These are phyloP conservation scores for Penicillium lividum DNA, from an alignment of 495 filamentous ascomycete genomes.

Conservation along the genomic window DNA sequence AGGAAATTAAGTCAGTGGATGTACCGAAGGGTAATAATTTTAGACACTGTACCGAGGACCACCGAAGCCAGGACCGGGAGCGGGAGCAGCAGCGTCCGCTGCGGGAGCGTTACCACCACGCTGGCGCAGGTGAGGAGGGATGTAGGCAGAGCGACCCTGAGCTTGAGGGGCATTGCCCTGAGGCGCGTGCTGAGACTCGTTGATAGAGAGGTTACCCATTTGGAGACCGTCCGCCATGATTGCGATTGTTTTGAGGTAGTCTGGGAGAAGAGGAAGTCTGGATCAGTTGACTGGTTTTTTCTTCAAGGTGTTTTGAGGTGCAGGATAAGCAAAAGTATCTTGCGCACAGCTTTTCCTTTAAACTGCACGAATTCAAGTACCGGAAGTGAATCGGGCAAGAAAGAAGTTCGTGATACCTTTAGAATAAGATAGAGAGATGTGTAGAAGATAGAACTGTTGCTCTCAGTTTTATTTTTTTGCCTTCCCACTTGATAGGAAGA, in stretches of 20 bases:
- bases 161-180: conserved; percentile 23
- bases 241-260: conserved; percentile 29
- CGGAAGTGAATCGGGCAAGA: conserved; percentile 15
- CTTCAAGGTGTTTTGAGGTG: conserved; percentile 4
- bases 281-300: conserved; percentile 21
- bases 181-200: conserved; percentile 69
- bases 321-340: neutral
- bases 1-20: conserved; percentile 12
- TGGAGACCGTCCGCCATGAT: conserved; percentile 95
- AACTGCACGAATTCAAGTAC: neutral
- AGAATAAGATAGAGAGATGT: conserved; percentile 16
- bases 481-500: conserved; percentile 22
- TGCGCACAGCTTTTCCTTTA: neutral
- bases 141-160: conserved; percentile 74
- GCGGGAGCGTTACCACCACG: conserved; percentile 41
- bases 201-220: conserved; percentile 80
- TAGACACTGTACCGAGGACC: conserved; percentile 40
- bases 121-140: conserved; percentile 89
- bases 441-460: conserved; percentile 20
- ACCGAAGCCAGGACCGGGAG: conserved; percentile 33
- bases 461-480: conserved; percentile 18
- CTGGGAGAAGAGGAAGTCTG: conserved; percentile 3
- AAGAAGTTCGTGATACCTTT: conserved; percentile 18
- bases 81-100: conserved; percentile 43
- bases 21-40: conserved; percentile 3